Evolutionary conservation across 768 basidiomycete species (phyloP), one percentile per base, ranked within the genome.

Genomic region (Hygrocybe punicea): DNA sequence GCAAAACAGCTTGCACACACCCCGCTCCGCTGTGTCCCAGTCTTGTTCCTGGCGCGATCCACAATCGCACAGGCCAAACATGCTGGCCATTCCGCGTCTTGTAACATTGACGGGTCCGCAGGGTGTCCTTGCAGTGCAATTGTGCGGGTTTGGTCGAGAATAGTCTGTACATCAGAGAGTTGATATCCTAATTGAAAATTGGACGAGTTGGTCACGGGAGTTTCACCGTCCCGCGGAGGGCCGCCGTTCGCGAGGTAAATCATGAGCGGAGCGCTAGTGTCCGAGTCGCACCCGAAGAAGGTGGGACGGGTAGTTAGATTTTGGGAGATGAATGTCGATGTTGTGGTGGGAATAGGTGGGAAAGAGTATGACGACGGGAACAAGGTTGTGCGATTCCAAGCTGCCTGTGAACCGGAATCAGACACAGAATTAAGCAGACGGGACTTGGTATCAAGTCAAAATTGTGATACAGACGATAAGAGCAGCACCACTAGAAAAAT

Each of bases 221-320:
- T 58, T 50, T 67, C 69, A 44, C 77, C 80, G 17, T 25, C 44
- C 17, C 67, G 63, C 7, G 75, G 46, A 2, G 78, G 78, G 17
- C 83, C 80, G 21, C 81, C 76, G 60, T 80, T 82, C 7, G 85
- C 84, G 5, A 85, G 66, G 61, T 84, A 85, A 54, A 85, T 70
- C 48, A 85, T 58, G 4, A 85, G 73, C 11, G 78, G 67, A 10
- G 73, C 75, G 3, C 8, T 61, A 40, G 73, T 61, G 16, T 58
- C 66, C n/a, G 75, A 69, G 59, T 78, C 59, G 63, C 84, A 85
- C 4, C 84, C 84, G 63, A 84, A 85, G 73, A 85, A 83, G 1
- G 79, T 81, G 2, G 83, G 81, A 21, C 77, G 78, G 39, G 58
- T 67, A 58, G 78, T 81, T 1, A 84, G 69, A 25, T 79, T 78